phyloP scores from a whole-genome alignment of 2,329 filamentous ascomycete species.

The Fusarium sterilihyphosum region DNA sequence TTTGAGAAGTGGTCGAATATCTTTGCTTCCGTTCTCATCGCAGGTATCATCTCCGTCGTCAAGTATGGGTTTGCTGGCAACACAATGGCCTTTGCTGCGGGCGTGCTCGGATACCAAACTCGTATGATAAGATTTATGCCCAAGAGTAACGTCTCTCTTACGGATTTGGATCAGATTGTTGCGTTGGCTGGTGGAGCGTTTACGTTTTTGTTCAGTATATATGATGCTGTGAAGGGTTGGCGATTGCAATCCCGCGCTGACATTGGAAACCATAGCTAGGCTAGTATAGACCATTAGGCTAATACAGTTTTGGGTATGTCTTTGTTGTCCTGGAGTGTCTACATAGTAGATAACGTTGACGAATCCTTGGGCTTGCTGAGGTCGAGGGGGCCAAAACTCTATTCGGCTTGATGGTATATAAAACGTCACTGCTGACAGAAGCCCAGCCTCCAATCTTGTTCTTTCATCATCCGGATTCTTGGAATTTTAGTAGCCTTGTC shows the following conservation, averaged over 20 bases:
- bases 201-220: neutral
- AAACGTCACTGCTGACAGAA: neutral
- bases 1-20: neutral
- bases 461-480: too few species aligned
- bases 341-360: neutral
- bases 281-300: accelerated
- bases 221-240: neutral
- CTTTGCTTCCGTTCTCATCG: neutral
- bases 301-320: neutral
- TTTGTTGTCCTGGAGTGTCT: neutral
- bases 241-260: accelerated
- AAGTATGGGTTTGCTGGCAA: neutral
- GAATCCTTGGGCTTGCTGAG: neutral
- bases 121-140: neutral
- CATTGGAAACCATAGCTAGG: neutral
- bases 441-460: neutral
- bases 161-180: neutral
- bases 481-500: accelerated
- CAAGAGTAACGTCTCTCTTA: neutral
- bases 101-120: neutral
- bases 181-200: neutral
- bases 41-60: neutral
- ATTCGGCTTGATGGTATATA: neutral
- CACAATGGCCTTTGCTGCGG: neutral
- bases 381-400: neutral